Evolutionary conservation across 2,329 filamentous ascomycete genomes (phyloP), one percentile per base, ranked within the genome.

Genomic region (Scorias spongiosa): DNA sequence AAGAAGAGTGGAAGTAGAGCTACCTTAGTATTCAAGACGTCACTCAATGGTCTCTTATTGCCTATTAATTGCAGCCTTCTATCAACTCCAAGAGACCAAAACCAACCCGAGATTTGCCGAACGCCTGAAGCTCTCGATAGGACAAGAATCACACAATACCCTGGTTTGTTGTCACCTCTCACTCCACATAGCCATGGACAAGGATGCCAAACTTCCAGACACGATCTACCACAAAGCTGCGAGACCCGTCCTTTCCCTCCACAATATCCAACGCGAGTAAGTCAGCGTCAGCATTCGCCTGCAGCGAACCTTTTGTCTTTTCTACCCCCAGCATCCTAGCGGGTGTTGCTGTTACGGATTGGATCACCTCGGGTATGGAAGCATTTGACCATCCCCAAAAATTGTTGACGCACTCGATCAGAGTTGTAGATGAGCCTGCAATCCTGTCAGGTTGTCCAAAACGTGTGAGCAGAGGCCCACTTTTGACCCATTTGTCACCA

Each of bases 361-460:
- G 75, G 39, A 91, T 63, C 1, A 80, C 83, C 55, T 80, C 72
- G 0, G 81, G 75, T 30, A 88, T 71, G 30, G 70, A 71, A 5
- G 76, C 73, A 11, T 80, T 81, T 1, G 80, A 80, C 80, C 81
- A 89, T 46, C 72, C 73, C 52, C 85, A 68, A 60, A 91, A 88
- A 62, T 91, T 91, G 57, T 78, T 81, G 44, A 88, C 77, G 54
- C 85, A 91, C 53, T 89, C 81, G 36, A 88, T 72, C n/a, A 93
- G 69, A 6, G 80, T 60, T 26, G 56, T 56, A 36, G 51, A 56
- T 17, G 51, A 55, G 12, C 56, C 84, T 11, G 84, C 85, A 57
- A 93, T 85, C 46, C 76, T 83, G 28, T 82, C 75, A 12, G 32
- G 32, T 0, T 83, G 85, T 11, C 82, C 84, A 58, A 93, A 82